Percentiles rank a stretch among this genome's conserved stretches.
phyloP scores from a whole-genome alignment of 208 protist species.

The Giardia muris region DNA sequence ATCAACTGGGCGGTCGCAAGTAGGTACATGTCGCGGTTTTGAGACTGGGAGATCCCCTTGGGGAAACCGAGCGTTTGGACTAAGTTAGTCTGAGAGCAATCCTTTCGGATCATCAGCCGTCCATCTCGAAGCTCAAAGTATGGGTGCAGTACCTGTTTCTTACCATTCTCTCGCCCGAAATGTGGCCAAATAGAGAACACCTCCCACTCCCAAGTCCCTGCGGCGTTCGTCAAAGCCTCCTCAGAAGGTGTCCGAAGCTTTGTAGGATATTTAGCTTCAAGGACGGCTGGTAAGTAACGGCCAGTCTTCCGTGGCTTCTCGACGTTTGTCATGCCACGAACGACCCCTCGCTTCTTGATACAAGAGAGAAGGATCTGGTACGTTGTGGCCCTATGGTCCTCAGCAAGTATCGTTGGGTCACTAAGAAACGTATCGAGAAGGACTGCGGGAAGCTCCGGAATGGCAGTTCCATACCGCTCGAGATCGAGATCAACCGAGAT shows the following conservation, averaged over 20 bases:
- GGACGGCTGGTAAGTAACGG: background rate
- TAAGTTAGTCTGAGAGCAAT: background rate
- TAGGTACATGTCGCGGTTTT: background rate
- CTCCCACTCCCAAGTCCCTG: background rate
- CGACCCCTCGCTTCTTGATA: background rate
- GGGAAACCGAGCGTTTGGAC: background rate
- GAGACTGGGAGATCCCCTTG: background rate
- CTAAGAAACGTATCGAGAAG: background rate
- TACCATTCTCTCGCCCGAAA: background rate
- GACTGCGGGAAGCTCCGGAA: background rate
- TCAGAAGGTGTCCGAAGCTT: background rate
- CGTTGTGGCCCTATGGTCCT: background rate
- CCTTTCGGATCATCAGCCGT: background rate
- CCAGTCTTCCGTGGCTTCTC: background rate
- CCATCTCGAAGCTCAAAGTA: background rate
- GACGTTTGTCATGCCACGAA: background rate
- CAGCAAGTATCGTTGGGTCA: background rate
- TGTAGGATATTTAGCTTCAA: background rate
- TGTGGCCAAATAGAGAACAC: background rate
- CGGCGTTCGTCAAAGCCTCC: background rate
- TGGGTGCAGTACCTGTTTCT: background rate
- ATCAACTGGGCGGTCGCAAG: background rate
- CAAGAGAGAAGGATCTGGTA: background rate
- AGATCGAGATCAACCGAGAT: too few species aligned
- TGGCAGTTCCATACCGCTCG: background rate